Percentiles rank a stretch among this genome's conserved stretches.
Conservation (phyloP, 352 stramenopile genomes). For the Phytophthora foliorum region DNA sequence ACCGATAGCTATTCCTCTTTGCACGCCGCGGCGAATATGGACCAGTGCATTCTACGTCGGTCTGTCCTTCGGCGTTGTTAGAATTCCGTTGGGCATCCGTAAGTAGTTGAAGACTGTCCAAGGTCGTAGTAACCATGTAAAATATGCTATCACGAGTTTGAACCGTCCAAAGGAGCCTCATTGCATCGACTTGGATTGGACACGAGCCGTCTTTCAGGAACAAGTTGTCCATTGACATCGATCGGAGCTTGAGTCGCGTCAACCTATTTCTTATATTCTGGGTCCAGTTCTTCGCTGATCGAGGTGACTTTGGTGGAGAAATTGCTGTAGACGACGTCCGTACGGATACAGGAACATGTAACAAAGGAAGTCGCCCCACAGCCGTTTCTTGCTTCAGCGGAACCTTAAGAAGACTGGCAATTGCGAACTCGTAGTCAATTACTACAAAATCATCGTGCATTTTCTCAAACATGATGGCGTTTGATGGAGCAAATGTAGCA, state of each 20-base stretch:
- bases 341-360: constrained; percentile 27
- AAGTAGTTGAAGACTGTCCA: constrained; percentile 63
- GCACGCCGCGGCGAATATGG: constrained; percentile 13
- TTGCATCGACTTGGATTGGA: constrained; percentile 85
- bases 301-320: constrained; percentile 33
- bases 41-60: not conserved
- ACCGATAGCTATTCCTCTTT: constrained; percentile 34
- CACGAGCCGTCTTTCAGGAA: constrained; percentile 75
- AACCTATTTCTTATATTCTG: constrained; percentile 67
- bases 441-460: constrained; percentile 62
- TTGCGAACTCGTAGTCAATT: constrained; percentile 58
- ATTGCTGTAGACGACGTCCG: constrained; percentile 19
- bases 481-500: constrained; percentile 42
- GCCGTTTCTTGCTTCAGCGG: constrained; percentile 19
- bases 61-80: constrained; percentile 18
- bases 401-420: constrained; percentile 32
- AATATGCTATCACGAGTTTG: constrained; percentile 79
- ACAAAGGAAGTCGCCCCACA: constrained; percentile 12
- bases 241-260: constrained; percentile 63
- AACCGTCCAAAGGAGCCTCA: constrained; percentile 85
- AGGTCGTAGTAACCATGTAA: constrained; percentile 68
- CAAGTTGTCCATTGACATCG: constrained; percentile 78
- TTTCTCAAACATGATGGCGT: constrained; percentile 39
- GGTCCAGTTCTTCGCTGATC: constrained; percentile 55
- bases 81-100: constrained; percentile 41